Conservation (phyloP, 345 rosid genomes). For the Dipteronia dyeriana region DNA sequence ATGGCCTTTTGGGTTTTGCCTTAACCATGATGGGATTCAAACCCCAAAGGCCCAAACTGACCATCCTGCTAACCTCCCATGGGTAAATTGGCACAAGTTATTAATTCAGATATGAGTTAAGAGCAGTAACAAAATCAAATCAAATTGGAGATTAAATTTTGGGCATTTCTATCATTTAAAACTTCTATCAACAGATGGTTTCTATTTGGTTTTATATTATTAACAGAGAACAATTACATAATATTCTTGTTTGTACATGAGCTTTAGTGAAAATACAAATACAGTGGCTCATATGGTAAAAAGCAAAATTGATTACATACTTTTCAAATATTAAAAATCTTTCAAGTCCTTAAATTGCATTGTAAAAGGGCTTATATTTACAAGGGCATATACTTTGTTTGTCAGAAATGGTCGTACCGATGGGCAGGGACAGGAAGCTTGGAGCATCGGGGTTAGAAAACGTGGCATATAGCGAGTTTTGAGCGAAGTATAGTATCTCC, state of each 20-base stretch:
- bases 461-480: neutral
- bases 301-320: slow-evolving; percentile 18
- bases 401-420: slow-evolving; percentile 11
- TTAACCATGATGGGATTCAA: too few relatives aligned
- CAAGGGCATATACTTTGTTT: slow-evolving; percentile 25
- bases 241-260: neutral
- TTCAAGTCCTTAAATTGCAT: slow-evolving; percentile 21
- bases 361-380: slow-evolving; percentile 30
- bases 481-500: neutral
- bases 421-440: neutral
- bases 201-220: neutral
- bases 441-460: slow-evolving; percentile 15
- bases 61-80: too few relatives aligned
- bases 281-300: neutral
- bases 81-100: too few relatives aligned
- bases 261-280: slow-evolving; percentile 4
- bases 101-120: too few relatives aligned
- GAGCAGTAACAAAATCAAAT: too few relatives aligned
- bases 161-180: neutral
- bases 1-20: too few relatives aligned
- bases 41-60: too few relatives aligned
- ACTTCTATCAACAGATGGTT: neutral
- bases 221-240: slow-evolving; percentile 4
- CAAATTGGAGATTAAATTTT: neutral
- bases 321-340: slow-evolving; percentile 1